Evolutionary conservation across 495 filamentous ascomycete species (phyloP), one percentile per base, ranked within the genome.

Genomic region (Xylaria sp.): DNA sequence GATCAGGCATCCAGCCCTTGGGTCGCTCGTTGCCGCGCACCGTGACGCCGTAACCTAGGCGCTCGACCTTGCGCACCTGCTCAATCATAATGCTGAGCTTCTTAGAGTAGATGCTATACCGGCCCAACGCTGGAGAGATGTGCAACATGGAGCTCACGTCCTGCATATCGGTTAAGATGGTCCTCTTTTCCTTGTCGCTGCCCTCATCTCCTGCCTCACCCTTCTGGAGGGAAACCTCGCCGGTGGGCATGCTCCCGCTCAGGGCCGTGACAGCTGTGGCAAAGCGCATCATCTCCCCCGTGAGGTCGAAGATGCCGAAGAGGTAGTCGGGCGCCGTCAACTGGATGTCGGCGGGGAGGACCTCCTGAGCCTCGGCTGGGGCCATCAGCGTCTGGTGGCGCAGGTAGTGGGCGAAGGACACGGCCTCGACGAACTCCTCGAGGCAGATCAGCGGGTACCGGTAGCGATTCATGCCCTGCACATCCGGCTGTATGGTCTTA

Each of bases 241-340:
- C 74, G n/a, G 70, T 61, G n/a, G 77, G 77, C 75, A 79, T 77
- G 52, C 72, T 73, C 41, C 90, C 90, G 59, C 76, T 85, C 21
- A 91, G 89, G 0, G 92, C 92, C 75, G 93, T 91, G 24, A 88
- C 86, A 19, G 93, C 93, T 41, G 97, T 95, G 0, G 93, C 94
- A 80, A 97, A 98, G 37, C 94, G 87, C 96, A 99, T 99, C 82
- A 98, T 86, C 80, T 99, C 96, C 12, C 96, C 96, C 0, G 92
- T 91, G 61, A 98, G 85, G 80, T 99, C 96, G 74, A 97, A 97
- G 9, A 99, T 82, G 6, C 97, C 96, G 71, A 97, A 91, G 33
- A 97, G 74, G 77, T 97, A 98, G 79, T 99, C 96, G 11, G 95
- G 90, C 33, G 88, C 85, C 5, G 93, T 93, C n/a, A 93, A 78